These are phyloP conservation scores for Podila horticola DNA, from an alignment of 192 early-diverging fungal species.

Conservation along the genomic window DNA sequence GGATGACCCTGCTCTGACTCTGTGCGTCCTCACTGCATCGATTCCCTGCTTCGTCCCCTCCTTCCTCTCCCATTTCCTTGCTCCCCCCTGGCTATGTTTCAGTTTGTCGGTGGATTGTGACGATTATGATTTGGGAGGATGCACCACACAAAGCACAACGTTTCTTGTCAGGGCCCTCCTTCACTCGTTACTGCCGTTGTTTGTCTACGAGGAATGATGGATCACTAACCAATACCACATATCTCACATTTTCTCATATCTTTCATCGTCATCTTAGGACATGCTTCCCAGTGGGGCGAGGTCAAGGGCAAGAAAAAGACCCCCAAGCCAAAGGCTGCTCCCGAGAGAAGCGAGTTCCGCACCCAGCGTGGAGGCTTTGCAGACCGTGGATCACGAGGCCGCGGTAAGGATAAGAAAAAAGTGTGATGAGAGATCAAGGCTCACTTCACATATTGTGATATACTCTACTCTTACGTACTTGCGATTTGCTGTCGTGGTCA, in stretches of 20 bases:
- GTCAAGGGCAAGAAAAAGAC: slow-evolving; percentile 82
- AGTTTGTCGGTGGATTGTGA: neutral
- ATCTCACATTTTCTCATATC: no score
- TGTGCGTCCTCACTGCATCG: neutral
- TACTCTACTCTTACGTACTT: neutral
- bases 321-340: slow-evolving; percentile 61
- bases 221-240: no score
- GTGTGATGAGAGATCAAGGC: neutral
- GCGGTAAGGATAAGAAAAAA: slow-evolving; percentile 57
- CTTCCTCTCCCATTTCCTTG: slow-evolving; percentile 10
- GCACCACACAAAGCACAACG: no score
- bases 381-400: slow-evolving; percentile 65
- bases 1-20: neutral
- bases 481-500: no score
- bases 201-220: no score
- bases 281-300: slow-evolving; percentile 86
- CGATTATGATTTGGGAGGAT: no score
- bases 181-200: no score
- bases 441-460: neutral
- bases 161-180: no score
- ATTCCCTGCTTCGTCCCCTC: neutral
- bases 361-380: slow-evolving; percentile 65
- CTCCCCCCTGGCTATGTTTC: slow-evolving; percentile 12
- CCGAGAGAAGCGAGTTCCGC: slow-evolving; percentile 59
- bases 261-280: slow-evolving; percentile 61